Evolutionary conservation across 2,329 filamentous ascomycete species (phyloP).

Genomic region (Aspergillus sp.): DNA sequence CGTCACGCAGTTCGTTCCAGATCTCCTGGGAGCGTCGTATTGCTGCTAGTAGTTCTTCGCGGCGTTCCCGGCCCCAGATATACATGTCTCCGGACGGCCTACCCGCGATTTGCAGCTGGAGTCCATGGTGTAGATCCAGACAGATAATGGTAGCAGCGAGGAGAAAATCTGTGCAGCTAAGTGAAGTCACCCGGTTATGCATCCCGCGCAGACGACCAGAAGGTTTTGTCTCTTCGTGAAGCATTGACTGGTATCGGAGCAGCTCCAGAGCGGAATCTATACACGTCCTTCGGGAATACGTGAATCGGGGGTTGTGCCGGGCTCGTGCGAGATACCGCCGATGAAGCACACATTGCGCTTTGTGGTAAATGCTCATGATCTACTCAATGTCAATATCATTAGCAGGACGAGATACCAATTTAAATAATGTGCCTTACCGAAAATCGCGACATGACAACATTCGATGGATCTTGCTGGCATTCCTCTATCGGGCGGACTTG

Average conservation of each 20-base stretch:
- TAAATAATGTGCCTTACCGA: slow-evolving; percentile 37
- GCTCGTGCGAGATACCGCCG: slow-evolving; percentile 76
- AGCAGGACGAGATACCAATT: neutral
- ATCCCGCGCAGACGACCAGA: slow-evolving; percentile 64
- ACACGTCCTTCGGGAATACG: slow-evolving; percentile 72
- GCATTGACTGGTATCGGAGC: slow-evolving; percentile 64
- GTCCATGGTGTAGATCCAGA: slow-evolving; percentile 65
- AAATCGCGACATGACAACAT: slow-evolving; percentile 69
- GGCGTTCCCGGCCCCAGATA: slow-evolving; percentile 42
- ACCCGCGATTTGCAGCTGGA: slow-evolving; percentile 26
- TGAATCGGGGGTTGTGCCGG: slow-evolving; percentile 69
- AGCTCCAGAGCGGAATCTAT: slow-evolving; percentile 81
- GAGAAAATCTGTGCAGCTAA: slow-evolving; percentile 77
- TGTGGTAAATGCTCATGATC: slow-evolving; percentile 77
- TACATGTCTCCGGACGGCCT: slow-evolving; percentile 32
- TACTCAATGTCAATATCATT: slow-evolving; percentile 12
- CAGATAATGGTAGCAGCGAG: slow-evolving; percentile 77
- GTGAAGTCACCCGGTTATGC: slow-evolving; percentile 69
- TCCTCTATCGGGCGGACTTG: slow-evolving; percentile 67
- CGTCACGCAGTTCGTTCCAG: slow-evolving; percentile 68
- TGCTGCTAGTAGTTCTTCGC: slow-evolving; percentile 65
- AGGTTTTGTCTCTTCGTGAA: slow-evolving; percentile 66
- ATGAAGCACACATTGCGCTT: slow-evolving; percentile 81
- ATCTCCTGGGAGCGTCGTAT: slow-evolving; percentile 67
- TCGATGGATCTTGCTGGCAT: slow-evolving; percentile 59